Conservation (phyloP, 2,329 filamentous ascomycete species). For the Akanthomyces muscarius region DNA sequence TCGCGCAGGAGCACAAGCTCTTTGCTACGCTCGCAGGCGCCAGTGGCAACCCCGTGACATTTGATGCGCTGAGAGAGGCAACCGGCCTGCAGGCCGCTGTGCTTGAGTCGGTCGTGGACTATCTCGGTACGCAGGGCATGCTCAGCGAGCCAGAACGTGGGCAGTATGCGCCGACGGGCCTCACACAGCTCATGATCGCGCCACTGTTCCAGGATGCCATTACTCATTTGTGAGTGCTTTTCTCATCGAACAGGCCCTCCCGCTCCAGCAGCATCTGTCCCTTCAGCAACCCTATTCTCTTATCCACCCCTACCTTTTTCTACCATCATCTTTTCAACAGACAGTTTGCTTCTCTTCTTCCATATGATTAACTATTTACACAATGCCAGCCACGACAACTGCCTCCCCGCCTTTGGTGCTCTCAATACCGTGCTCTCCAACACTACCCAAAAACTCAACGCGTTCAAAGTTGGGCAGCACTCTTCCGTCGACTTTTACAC, state of each 20-base stretch:
- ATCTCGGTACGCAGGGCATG: conserved; percentile 19
- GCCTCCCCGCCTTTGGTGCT: conserved; percentile 18
- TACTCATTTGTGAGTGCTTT: conserved; percentile 19
- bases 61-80: conserved; percentile 15
- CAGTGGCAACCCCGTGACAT: conserved; percentile 9
- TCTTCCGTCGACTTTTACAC: conserved; percentile 20
- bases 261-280: too few relatives aligned
- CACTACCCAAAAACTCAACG: conserved; percentile 17
- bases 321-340: not conserved
- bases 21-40: conserved; percentile 16
- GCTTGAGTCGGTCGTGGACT: conserved; percentile 21
- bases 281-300: not conserved
- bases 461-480: conserved; percentile 21
- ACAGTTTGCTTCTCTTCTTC: not conserved
- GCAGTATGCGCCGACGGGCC: conserved; percentile 17
- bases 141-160: conserved; percentile 12
- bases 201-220: conserved; percentile 20
- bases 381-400: conserved; percentile 19
- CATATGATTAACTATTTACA: not conserved
- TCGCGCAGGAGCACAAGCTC: conserved; percentile 20
- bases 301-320: not conserved
- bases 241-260: too few relatives aligned
- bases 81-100: conserved; percentile 11
- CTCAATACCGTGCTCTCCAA: conserved; percentile 19
- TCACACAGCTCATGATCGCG: conserved; percentile 17